Base-by-base conservation (phyloP, 139 green algal genomes). In the Desmodesmus armatus region DNA sequence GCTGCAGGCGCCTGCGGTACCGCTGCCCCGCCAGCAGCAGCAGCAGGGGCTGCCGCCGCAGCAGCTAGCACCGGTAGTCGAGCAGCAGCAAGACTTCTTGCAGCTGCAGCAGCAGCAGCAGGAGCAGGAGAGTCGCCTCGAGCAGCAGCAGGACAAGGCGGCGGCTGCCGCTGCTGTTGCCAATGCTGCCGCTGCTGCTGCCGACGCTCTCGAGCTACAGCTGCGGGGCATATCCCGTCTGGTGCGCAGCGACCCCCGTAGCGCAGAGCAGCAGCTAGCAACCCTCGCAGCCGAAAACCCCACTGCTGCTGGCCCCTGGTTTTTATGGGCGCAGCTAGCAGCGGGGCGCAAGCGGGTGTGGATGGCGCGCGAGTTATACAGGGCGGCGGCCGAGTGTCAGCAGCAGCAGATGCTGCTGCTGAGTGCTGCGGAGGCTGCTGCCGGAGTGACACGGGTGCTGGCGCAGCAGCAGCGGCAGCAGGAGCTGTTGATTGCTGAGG, bases 301-400 rank as follows among this genome's bases (percentile, higher is more conserved):
- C 11, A 65, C 37, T 21, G 70, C 85, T 27, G 51, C 82, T 9
- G 84, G 65, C 0, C 71, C 82, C 2, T 91, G 88, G 88, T 83
- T 91, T n/a, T 41, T 91, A 0, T 94, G 93, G 92, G 89, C 92
- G 19, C 93, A 96, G 84, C 47, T 94, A 43, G 85, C 88, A 29
- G 82, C 88, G 40, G 35, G 89, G 70, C 35, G 53, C 53, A 41
- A 49, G 19, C 19, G 63, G 33, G 60, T 47, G 7, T 49, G 60
- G 35, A 77, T 76, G 80, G 90, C 91, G 1, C 84, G 92, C 3
- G 40, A 82, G n/a, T 87, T 93, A 29, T 94, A 89, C 65, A 86
- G 87, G 19, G 92, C 91, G 25, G 89, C 93, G 3, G 88, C 70
- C 15, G 88, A 78, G 21, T 87, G 84, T 27, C 81, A 82, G 25